Evolutionary conservation across 2,329 filamentous ascomycete species (phyloP).

Genomic region (Alternaria sp.): DNA sequence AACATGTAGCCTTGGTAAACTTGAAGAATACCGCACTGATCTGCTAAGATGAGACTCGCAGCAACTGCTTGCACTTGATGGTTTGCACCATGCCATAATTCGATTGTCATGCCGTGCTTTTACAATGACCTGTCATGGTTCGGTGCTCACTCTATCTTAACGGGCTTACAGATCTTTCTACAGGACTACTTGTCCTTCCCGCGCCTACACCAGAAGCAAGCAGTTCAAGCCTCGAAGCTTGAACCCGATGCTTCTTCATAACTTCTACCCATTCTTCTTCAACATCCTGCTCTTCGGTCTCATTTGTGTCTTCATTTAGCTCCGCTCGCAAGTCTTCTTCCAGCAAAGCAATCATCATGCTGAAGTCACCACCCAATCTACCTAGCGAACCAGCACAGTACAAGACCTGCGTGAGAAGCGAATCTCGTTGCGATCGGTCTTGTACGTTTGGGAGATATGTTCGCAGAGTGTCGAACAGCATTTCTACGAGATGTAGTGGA

Average conservation of each 20-base stretch:
- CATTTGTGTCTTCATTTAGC: slow-evolving; percentile 43
- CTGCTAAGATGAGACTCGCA: neutral
- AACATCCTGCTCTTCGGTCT: slow-evolving; percentile 46
- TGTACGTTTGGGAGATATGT: slow-evolving; percentile 82
- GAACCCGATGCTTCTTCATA: slow-evolving; percentile 84
- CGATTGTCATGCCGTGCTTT: neutral
- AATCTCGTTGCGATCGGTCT: slow-evolving; percentile 83
- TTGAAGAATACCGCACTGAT: too few relatives aligned
- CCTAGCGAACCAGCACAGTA: slow-evolving; percentile 94
- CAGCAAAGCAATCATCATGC: slow-evolving; percentile 78
- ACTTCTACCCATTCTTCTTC: slow-evolving; percentile 84
- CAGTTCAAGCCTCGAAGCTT: slow-evolving; percentile 79
- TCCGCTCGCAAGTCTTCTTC: slow-evolving; percentile 57
- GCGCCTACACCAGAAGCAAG: slow-evolving; percentile 55
- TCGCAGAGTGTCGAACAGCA: slow-evolving; percentile 79
- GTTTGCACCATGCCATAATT: neutral
- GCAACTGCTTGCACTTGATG: neutral
- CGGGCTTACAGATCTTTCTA: slow-evolving; percentile 14
- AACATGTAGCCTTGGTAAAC: too few relatives aligned
- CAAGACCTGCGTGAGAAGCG: slow-evolving; percentile 87
- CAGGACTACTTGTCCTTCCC: slow-evolving; percentile 35
- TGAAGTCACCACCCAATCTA: slow-evolving; percentile 90
- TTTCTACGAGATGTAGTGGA: slow-evolving; percentile 80
- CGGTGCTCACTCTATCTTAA: neutral
- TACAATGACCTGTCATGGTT: neutral